These are phyloP conservation scores for Cichorium intybus DNA, from an alignment of 140 eudicot genomes.

Conservation along the genomic window DNA sequence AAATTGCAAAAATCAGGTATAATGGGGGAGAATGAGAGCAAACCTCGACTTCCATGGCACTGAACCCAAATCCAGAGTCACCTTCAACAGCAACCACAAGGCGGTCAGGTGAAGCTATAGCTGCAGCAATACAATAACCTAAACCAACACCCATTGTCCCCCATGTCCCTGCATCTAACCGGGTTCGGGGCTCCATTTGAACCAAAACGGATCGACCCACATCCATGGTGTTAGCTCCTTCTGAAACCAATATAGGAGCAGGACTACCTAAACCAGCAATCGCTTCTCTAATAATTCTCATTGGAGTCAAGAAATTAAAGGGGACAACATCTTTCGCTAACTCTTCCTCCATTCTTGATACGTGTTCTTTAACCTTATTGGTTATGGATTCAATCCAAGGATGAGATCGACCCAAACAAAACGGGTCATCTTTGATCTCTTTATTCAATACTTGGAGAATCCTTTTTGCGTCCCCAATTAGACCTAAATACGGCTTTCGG, in stretches of 20 bases:
- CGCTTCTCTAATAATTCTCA: constrained; percentile 95
- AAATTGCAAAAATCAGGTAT: no score
- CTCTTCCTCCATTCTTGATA: constrained; percentile 76
- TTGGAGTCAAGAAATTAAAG: constrained; percentile 81
- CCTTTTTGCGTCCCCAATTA: constrained; percentile 81
- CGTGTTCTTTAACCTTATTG: constrained; percentile 73
- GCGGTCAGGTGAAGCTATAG: constrained; percentile 94
- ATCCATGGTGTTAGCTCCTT: constrained; percentile 98
- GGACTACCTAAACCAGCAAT: constrained; percentile 75
- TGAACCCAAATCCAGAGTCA: constrained; percentile 96
- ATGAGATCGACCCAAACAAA: constrained; percentile 74
- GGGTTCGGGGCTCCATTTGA: constrained; percentile 89
- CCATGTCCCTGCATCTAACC: constrained; percentile 99
- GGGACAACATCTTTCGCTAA: constrained; percentile 80
- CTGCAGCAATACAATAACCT: constrained; percentile 99
- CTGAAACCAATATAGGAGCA: constrained; percentile 84
- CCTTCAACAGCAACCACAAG: constrained; percentile 99
- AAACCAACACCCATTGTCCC: constrained; percentile 99
- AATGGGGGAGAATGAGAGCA: no score
- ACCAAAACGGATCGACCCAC: constrained; percentile 85
- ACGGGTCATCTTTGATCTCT: constrained; percentile 90
- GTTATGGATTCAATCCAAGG: constrained; percentile 83
- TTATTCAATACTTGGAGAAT: constrained; percentile 51
- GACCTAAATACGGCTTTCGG: constrained; percentile 66
- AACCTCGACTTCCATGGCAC: constrained; percentile 99